Evolutionary conservation across 129 eudicot species (phyloP).

Genomic region (Flaveria brownii): DNA sequence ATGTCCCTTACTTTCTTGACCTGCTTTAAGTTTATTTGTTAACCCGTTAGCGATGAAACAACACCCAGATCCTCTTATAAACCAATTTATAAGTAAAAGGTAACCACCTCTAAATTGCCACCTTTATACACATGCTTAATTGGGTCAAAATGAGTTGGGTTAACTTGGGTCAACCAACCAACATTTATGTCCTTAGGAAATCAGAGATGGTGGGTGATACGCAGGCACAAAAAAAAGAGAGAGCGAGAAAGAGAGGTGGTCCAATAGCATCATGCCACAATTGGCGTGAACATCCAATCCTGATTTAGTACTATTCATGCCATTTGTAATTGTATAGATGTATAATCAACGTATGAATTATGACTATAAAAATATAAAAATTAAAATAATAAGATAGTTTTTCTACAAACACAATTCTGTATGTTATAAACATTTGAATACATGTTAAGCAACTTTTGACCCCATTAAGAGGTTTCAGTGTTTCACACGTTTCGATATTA

Average conservation of each 20-base stretch:
- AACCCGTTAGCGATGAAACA: neutral
- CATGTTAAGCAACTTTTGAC: neutral
- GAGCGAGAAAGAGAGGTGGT: too few relatives aligned
- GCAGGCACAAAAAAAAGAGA: too few relatives aligned
- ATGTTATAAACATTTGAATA: neutral
- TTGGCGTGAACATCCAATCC: too few relatives aligned
- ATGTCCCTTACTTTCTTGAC: neutral
- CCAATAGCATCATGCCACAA: too few relatives aligned
- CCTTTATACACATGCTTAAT: neutral
- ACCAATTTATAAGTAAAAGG: neutral
- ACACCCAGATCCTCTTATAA: neutral
- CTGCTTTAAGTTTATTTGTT: neutral
- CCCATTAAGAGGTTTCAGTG: neutral
- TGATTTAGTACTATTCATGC: too few relatives aligned
- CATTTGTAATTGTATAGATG: too few relatives aligned
- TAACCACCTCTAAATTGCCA: neutral
- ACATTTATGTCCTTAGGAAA: neutral
- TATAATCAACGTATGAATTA: too few relatives aligned
- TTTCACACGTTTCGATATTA: neutral
- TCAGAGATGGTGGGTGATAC: too few relatives aligned
- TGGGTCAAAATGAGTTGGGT: neutral
- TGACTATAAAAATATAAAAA: too few relatives aligned
- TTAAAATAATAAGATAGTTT: too few relatives aligned
- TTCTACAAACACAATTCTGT: neutral
- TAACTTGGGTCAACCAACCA: neutral